Evolutionary conservation across 1,284 basidiomycete genomes (phyloP).

Genomic region (Phylloporus sp.): DNA sequence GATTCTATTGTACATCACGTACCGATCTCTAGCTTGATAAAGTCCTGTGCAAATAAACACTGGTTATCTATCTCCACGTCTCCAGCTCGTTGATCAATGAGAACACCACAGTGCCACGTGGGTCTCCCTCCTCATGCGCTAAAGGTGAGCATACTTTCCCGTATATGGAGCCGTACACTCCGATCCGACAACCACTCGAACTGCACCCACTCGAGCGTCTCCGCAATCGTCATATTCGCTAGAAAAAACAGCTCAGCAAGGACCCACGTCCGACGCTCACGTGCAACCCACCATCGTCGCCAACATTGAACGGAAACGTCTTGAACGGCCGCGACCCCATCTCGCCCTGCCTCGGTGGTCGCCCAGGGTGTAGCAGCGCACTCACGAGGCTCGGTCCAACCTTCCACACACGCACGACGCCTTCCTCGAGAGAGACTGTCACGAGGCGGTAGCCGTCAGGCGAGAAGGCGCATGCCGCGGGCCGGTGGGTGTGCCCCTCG

Average conservation of each 20-base stretch:
- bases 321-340: slow-evolving; percentile 86
- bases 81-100: too few relatives aligned
- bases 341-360: slow-evolving; percentile 89
- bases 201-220: slow-evolving; percentile 74
- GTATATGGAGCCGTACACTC: slow-evolving; percentile 82
- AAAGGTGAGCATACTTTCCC: slow-evolving; percentile 84
- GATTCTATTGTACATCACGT: too few relatives aligned
- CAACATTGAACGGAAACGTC: slow-evolving; percentile 79
- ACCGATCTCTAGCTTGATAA: too few relatives aligned
- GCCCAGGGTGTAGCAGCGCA: slow-evolving; percentile 86
- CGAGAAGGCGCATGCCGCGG: slow-evolving; percentile 88
- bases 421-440: slow-evolving; percentile 87
- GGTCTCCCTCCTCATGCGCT: slow-evolving; percentile 58
- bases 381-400: slow-evolving; percentile 86
- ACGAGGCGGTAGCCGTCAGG: slow-evolving; percentile 92
- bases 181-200: slow-evolving; percentile 88
- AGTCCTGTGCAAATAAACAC: too few relatives aligned
- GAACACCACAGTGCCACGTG: too few relatives aligned
- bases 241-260: neutral
- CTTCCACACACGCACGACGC: slow-evolving; percentile 87
- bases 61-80: too few relatives aligned
- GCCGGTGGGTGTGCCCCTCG: slow-evolving; percentile 84
- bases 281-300: slow-evolving; percentile 59
- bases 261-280: neutral
- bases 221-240: slow-evolving; percentile 77